A percentile compares a stretch with the other conserved stretches of the same genome.
phyloP scores from a whole-genome alignment of 2,329 filamentous ascomycete genomes.

The Neonectria neomacrospora region DNA sequence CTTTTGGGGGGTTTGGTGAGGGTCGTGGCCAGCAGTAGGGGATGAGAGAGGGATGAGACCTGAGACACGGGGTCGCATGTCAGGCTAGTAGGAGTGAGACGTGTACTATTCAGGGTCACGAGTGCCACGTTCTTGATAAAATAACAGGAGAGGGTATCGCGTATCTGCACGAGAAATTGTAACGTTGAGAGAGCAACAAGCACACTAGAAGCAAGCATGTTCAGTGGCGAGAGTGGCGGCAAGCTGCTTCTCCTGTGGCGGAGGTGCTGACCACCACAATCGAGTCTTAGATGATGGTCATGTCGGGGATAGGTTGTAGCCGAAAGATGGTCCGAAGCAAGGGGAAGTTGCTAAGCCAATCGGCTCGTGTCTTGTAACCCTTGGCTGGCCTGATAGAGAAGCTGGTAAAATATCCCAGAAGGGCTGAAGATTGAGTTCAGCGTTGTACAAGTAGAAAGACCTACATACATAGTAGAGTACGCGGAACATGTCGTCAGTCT shows the following conservation, averaged over 20 bases:
- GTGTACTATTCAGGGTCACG: conserved; percentile 3
- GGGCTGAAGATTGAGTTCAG: conserved; percentile 33
- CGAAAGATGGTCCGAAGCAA: conserved; percentile 17
- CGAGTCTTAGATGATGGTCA: conserved; percentile 5
- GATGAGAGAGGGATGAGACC: conserved; percentile 16
- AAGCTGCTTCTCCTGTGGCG: conserved; percentile 1
- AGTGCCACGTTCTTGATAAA: conserved; percentile 24
- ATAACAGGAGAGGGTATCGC: conserved; percentile 13
- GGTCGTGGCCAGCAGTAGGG: conserved; percentile 22
- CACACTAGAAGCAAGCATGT: conserved; percentile 5
- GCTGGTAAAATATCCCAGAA: conserved; percentile 21
- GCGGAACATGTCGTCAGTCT: background rate
- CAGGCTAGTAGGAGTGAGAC: conserved; percentile 22
- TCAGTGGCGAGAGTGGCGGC: conserved; percentile 6
- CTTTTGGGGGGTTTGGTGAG: background rate
- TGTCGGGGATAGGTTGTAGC: conserved; percentile 4
- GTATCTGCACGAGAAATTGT: conserved; percentile 23
- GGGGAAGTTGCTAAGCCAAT: conserved; percentile 12
- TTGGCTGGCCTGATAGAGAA: conserved; percentile 28
- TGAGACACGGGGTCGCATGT: conserved; percentile 24
- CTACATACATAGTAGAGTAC: background rate
- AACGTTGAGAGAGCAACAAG: conserved; percentile 6
- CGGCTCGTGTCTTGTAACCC: conserved; percentile 7
- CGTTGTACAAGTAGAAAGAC: conserved; percentile 4
- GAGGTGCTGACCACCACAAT: conserved; percentile 14